Evolutionary conservation across 176 grass and related monocot genomes (phyloP), one percentile per base, ranked within the genome.

Genomic region (Tuctoria greenei): DNA sequence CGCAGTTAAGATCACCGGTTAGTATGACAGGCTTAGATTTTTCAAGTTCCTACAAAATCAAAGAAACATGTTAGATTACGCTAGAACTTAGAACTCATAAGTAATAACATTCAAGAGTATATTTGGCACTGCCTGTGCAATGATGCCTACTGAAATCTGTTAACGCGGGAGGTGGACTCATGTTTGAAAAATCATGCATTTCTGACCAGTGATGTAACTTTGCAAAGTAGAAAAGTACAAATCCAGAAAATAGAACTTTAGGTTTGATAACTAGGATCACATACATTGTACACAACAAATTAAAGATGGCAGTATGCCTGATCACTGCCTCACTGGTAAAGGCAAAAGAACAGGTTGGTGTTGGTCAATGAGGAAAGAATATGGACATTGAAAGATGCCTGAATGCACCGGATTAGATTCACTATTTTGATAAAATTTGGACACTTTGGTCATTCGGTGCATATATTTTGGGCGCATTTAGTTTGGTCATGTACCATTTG

Each of bases 1-100:
- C 89, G 63, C 89, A 92, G 59, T 92, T 92, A 69, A 92, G 79
- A 70, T 92, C 89, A 83, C 85, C 89, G 24, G 89, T 88, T 78
- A 92, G 80, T 79, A 92, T 92, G 26, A 92, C 89, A 79, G 89
- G 89, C 70, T 88, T 92, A 0, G 47, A 79, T 83, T 88, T 87
- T 79, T 92, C 89, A 59, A 92, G 63, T 66, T 92, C 85, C 89
- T 92, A 71, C 75, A 75, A 52, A 17, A 68, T 70, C 37, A 61
- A 67, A 79, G 34, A 54, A 40, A 78, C 35, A 10, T 6, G 45
- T 69, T 55, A 79, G 69, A 57, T 69, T 79, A 35, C 57, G 11
- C 38, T 31, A 31, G 31, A 31, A 31, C 31, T 55, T 40, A 45
- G 17, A 76, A 44, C 25, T 8, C 40, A 59, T 38, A 57, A 74